Evolutionary conservation across 2,329 filamentous ascomycete species (phyloP), one percentile per base, ranked within the genome.

Genomic region (Raffaelea albimanens): DNA sequence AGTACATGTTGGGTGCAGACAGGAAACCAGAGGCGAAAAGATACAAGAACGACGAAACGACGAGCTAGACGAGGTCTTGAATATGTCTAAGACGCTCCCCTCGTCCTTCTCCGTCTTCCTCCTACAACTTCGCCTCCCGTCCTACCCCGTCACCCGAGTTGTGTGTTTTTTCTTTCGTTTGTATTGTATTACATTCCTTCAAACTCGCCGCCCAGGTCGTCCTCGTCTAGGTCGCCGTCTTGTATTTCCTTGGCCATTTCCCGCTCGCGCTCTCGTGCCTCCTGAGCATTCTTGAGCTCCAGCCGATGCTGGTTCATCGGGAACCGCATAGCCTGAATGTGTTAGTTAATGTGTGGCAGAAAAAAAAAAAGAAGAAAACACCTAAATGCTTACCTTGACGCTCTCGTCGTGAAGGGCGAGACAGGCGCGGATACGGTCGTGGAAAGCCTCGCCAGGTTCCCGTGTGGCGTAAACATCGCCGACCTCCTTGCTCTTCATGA

Each of bases 191-290:
- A 97, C 75, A 97, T 88, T 59, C 88, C 91, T 60, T 97, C 93
- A 67, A 96, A 97, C 61, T 96, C 91, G 49, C 89, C 91, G 46
- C 87, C 89, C 43, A 94, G 83, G 70, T 97, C 93, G 61, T 96
- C 93, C 59, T 96, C 93, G 59, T 97, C 93, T 66, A 95, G 77
- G 61, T 98, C 93, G 19, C 91, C 93, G 56, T 97, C 93, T 67
- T 95, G 88, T 62, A 98, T 97, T 73, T 98, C 93, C 76, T 97
- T 97, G 53, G 90, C 93, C 75, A 98, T 81, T 69, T 98, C 93
- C 18, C 93, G 80, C 73, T 98, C 93, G 19, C 93, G 79, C 66
- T 98, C 93, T 44, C 93, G 80, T n/a, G 93, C 93, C 68, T 98
- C 94, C 67, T 97, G 91, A 0, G 93, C 93, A 59, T 95, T 97